Conservation (phyloP, 2,329 filamentous ascomycete genomes). For the Hypoxylon sp. region DNA sequence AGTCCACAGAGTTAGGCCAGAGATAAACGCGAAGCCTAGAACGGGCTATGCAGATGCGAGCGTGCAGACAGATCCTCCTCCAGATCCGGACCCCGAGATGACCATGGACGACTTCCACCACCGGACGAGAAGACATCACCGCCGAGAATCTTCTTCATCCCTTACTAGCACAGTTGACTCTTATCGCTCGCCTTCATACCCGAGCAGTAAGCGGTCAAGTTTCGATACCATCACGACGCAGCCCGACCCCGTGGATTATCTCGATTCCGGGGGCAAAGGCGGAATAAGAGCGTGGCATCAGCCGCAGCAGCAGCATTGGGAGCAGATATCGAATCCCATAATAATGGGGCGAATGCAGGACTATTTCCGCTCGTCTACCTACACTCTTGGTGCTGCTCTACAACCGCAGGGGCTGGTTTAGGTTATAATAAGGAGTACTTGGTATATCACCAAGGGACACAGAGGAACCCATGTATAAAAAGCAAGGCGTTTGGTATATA, state of each 20-base stretch:
- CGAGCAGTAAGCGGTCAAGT: constrained; percentile 49
- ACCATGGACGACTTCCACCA: constrained; percentile 9
- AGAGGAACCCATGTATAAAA: constrained; percentile 1
- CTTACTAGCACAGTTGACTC: constrained; percentile 32
- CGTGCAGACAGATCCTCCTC: constrained; percentile 49
- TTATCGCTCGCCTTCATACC: constrained; percentile 35
- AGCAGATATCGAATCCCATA: constrained; percentile 47
- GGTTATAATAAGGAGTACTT: neutral
- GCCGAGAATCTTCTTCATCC: constrained; percentile 39
- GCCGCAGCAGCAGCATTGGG: constrained; percentile 23
- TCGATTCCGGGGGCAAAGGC: constrained; percentile 8
- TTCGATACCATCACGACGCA: constrained; percentile 47
- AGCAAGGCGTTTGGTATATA: constrained; percentile 23
- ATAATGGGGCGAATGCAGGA: constrained; percentile 55
- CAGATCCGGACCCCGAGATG: constrained; percentile 24
- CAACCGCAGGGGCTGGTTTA: constrained; percentile 43
- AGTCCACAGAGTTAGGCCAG: neutral
- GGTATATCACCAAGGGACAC: neutral
- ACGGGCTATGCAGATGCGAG: constrained; percentile 49
- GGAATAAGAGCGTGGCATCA: constrained; percentile 13
- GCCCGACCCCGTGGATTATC: constrained; percentile 40
- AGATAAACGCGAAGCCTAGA: constrained; percentile 13
- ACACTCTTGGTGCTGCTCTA: constrained; percentile 50
- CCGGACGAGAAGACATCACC: constrained; percentile 22
- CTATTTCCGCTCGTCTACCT: constrained; percentile 51